phyloP scores from a whole-genome alignment of 306 rosid genomes.

The Coriaria nepalensis region DNA sequence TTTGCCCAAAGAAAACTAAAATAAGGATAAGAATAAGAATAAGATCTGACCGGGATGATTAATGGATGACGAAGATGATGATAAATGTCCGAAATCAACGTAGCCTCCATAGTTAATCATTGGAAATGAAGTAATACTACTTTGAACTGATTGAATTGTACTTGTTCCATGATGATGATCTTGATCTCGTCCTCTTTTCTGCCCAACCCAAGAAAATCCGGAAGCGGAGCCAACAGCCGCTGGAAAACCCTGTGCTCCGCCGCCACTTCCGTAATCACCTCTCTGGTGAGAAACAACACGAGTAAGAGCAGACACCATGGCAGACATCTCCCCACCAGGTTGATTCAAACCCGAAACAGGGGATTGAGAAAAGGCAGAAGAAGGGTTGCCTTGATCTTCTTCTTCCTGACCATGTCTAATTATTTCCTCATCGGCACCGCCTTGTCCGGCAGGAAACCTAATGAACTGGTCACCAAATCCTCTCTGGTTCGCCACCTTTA shows the following conservation, averaged over 20 bases:
- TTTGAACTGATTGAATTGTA: no score
- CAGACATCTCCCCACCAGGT: conserved; percentile 27
- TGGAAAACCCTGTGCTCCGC: conserved; percentile 17
- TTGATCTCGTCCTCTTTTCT: conserved; percentile 58
- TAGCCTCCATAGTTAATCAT: not conserved
- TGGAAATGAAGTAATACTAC: not conserved
- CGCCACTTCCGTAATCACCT: conserved; percentile 15
- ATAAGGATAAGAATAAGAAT: no score
- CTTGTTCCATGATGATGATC: conserved; percentile 7
- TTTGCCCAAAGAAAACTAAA: no score
- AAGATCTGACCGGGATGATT: no score
- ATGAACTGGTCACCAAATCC: conserved; percentile 10
- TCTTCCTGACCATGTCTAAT: not conserved
- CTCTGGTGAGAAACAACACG: conserved; percentile 46
- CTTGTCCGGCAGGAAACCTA: conserved; percentile 10
- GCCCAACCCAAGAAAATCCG: conserved; percentile 37
- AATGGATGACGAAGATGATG: no score
- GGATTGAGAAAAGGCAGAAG: no score
- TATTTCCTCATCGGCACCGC: not conserved
- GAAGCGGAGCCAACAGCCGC: conserved; percentile 12
- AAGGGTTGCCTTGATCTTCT: not conserved
- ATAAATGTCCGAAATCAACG: conserved; percentile 16
- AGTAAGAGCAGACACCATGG: conserved; percentile 60
- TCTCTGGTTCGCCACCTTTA: conserved; percentile 51
- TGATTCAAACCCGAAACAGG: no score